These are phyloP conservation scores for Penicillium italicum DNA, from an alignment of 2,329 filamentous ascomycete species.

Conservation along the genomic window DNA sequence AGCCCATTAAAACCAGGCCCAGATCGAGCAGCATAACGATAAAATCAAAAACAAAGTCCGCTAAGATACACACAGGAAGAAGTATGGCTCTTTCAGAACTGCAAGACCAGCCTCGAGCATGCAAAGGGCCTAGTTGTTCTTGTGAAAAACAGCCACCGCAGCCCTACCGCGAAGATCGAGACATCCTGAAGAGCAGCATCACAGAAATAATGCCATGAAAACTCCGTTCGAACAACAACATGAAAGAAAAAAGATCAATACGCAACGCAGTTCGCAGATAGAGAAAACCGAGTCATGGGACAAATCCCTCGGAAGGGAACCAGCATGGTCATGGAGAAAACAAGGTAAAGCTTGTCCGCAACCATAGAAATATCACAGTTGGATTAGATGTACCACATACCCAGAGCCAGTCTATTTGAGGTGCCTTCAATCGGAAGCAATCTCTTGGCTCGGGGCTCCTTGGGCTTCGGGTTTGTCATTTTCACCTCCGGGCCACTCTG, in stretches of 20 bases:
- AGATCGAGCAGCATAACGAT: background rate
- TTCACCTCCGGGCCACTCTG: conserved; percentile 40
- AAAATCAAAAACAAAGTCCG: background rate
- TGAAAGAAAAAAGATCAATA: background rate
- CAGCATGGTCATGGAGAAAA: background rate
- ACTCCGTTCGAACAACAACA: background rate
- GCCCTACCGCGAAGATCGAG: background rate
- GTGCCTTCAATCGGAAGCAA: conserved; percentile 35
- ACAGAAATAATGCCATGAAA: background rate
- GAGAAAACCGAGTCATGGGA: background rate
- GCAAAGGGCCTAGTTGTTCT: background rate
- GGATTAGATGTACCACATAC: conserved; percentile 42
- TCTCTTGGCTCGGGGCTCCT: conserved; percentile 30
- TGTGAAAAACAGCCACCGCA: background rate
- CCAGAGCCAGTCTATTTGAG: conserved; percentile 29
- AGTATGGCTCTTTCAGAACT: background rate
- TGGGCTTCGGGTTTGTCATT: conserved; percentile 28
- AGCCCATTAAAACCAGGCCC: background rate
- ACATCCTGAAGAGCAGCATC: background rate
- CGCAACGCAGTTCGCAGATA: background rate
- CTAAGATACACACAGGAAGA: background rate
- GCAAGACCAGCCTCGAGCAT: background rate
- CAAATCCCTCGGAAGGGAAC: background rate
- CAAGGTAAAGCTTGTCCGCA: background rate
- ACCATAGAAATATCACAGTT: background rate